Evolutionary conservation across 805 yeast genomes (phyloP), one percentile per base, ranked within the genome.

Genomic region (Wickerhamiella shivajii): DNA sequence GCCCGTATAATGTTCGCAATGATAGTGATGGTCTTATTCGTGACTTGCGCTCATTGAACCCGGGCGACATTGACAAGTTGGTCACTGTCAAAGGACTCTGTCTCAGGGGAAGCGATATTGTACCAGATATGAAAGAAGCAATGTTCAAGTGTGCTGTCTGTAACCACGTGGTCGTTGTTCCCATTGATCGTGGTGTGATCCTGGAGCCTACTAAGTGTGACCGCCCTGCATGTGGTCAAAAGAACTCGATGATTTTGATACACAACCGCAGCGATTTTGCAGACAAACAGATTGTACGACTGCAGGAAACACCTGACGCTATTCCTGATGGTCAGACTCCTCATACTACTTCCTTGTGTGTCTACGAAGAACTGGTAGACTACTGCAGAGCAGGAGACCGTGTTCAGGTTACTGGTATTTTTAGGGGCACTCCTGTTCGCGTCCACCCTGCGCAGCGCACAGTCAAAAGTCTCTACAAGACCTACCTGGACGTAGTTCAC

Each of bases 281-380:
- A 17, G 96, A 90, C 56, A 90, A 87, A 51, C 99, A 90, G 57
- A 87, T 90, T 18, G 73, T 90, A 44, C 80, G 81, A 49, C 61
- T 90, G 26, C 98, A 90, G 57, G 98, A 90, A 56, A 84, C 94
- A 0, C 95, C 95, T 1, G 98, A 90, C 55, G 66, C 73, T 41
- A 93, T 87, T 11, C 98, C 98, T 3, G 97, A 80, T 58, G 98
- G 98, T 12, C 98, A 90, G 57, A 90, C 98, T 2, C 98, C 98
- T 2, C 98, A 90, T 56, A 77, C 95, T 10, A 80, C 90, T 30
- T 81, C 93, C 5, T 61, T 90, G 18, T 83, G 95, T 61, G 93
- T 81, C 1, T 90, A 87, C 52, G 98, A 90, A 56, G 97, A 90
- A 53, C 64, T 90, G 40, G 98, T 90, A 1, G 98, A 90, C 18